phyloP scores from a whole-genome alignment of 345 rosid genomes.

The Hibiscus mutabilis region DNA sequence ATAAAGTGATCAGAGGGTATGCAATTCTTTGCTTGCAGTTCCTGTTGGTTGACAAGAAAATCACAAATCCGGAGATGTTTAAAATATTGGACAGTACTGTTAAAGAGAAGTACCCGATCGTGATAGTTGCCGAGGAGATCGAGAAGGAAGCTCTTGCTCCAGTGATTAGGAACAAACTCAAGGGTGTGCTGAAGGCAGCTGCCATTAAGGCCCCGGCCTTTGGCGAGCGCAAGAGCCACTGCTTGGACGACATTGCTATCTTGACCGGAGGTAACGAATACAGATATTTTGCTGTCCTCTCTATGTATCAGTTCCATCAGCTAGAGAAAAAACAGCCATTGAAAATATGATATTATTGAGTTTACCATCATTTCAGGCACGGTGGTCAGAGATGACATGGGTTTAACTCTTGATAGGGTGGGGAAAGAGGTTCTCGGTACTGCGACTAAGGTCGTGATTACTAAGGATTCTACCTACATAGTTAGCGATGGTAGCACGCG shows the following conservation, averaged over 20 bases:
- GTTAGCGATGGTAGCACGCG: constrained; percentile 66
- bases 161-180: constrained; percentile 75
- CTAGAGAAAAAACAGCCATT: neutral
- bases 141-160: constrained; percentile 82
- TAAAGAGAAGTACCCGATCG: constrained; percentile 71
- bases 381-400: constrained; percentile 81
- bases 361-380: constrained; percentile 38
- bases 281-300: neutral
- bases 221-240: constrained; percentile 85
- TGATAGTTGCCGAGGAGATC: constrained; percentile 72
- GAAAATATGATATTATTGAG: neutral
- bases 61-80: constrained; percentile 75
- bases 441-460: constrained; percentile 60
- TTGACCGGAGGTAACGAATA: constrained; percentile 74
- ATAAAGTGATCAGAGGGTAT: constrained; percentile 25
- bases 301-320: neutral
- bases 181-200: constrained; percentile 68
- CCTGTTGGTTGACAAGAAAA: constrained; percentile 81
- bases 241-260: constrained; percentile 82
- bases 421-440: constrained; percentile 73
- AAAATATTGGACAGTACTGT: constrained; percentile 81
- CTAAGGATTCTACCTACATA: constrained; percentile 74
- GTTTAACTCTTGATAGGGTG: constrained; percentile 61
- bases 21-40: constrained; percentile 48
- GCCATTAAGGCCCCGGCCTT: constrained; percentile 89